Conservation (phyloP, 2,329 filamentous ascomycete species). For the Aurifilum marmelostoma region DNA sequence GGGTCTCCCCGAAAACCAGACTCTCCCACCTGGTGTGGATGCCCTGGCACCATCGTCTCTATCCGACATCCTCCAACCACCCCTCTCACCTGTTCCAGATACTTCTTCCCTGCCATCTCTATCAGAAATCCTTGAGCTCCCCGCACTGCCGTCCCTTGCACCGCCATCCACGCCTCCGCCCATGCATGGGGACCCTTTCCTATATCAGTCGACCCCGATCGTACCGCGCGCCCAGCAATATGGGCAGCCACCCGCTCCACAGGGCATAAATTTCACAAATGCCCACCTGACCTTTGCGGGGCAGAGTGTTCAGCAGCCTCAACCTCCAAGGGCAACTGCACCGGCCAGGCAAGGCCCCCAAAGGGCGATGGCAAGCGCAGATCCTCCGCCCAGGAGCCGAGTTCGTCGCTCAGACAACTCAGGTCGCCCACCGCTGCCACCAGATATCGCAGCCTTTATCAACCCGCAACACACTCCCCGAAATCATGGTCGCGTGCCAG, state of each 20-base stretch:
- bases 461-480: neutral
- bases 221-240: neutral
- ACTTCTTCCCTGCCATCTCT: neutral
- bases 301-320: neutral
- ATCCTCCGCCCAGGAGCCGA: neutral
- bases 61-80: no score
- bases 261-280: neutral
- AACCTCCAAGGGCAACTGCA: no score
- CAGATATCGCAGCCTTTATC: slow-evolving; percentile 2
- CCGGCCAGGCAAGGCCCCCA: neutral
- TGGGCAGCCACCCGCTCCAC: neutral
- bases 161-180: neutral
- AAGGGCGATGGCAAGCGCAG: neutral
- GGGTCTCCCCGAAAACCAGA: neutral
- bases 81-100: neutral
- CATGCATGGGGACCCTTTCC: neutral
- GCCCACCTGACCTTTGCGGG: neutral
- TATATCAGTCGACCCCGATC: neutral
- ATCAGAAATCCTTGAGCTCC: neutral
- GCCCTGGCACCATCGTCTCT: no score
- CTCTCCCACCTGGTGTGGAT: neutral
- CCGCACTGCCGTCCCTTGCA: neutral
- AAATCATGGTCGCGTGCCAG: slow-evolving; percentile 11
- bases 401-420: neutral
- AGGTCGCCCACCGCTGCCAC: slow-evolving; percentile 3